These are phyloP conservation scores for Acaromyces ingoldii DNA, from an alignment of 1,284 basidiomycete genomes.

Conservation along the genomic window DNA sequence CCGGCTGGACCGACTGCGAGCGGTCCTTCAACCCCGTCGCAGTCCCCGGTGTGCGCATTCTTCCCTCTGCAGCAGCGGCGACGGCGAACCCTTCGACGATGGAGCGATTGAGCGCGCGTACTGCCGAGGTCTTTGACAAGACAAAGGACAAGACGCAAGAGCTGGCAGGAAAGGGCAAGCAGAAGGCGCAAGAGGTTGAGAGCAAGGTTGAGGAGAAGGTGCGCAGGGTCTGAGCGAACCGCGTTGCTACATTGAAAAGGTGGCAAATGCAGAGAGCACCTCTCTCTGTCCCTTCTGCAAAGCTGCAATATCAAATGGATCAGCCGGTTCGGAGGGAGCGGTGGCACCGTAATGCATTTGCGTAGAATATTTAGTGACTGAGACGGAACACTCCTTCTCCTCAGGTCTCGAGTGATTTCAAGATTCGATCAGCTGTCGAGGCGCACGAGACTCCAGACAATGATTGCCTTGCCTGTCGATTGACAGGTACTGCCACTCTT, in stretches of 20 bases:
- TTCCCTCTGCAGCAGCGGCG: slow-evolving; percentile 52
- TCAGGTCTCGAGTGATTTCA: neutral
- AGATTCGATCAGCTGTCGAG: slow-evolving; percentile 8
- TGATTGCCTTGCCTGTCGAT: slow-evolving; percentile 37
- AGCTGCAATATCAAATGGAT: neutral
- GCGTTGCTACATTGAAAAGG: neutral
- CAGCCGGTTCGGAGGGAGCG: neutral
- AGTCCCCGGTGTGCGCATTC: slow-evolving; percentile 79
- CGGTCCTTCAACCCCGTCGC: slow-evolving; percentile 90
- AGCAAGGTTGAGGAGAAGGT: slow-evolving; percentile 26
- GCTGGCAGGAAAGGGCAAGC: slow-evolving; percentile 19
- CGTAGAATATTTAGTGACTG: slow-evolving; percentile 18
- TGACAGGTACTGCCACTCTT: slow-evolving; percentile 44
- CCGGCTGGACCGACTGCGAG: slow-evolving; percentile 92
- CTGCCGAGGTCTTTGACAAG: slow-evolving; percentile 41
- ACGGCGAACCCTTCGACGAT: slow-evolving; percentile 28
- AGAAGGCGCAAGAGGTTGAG: slow-evolving; percentile 6
- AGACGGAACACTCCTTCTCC: neutral
- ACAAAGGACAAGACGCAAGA: slow-evolving; percentile 22
- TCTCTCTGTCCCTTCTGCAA: neutral
- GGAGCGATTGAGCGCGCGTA: slow-evolving; percentile 40
- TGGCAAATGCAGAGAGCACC: neutral
- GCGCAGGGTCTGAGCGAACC: slow-evolving; percentile 20
- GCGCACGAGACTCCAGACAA: slow-evolving; percentile 8
- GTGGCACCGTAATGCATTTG: neutral